Evolutionary conservation across 129 eudicot species (phyloP).

Genomic region (Sambucus nigra): DNA sequence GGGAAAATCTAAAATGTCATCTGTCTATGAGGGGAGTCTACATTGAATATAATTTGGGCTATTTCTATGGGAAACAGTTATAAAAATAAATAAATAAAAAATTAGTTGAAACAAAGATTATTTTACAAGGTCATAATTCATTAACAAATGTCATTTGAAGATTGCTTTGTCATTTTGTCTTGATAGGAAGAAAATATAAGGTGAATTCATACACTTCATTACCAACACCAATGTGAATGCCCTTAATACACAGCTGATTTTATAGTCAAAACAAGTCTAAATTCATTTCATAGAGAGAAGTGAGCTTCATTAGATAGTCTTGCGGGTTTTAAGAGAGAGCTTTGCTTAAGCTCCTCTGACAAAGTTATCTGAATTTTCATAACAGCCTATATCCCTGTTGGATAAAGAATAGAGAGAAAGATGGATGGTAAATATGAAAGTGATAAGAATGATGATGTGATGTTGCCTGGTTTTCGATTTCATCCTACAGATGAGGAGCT

Average conservation of each 20-base stretch:
- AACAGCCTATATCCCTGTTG: neutral
- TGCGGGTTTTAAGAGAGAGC: conserved; percentile 10
- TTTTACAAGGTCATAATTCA: neutral
- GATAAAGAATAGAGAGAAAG: neutral
- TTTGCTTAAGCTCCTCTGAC: conserved; percentile 22
- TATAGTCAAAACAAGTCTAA: too few relatives aligned
- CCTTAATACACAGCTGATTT: too few relatives aligned
- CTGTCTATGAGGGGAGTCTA: neutral
- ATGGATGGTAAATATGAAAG: conserved; percentile 57
- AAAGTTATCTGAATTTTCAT: conserved; percentile 3
- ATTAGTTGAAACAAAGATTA: neutral
- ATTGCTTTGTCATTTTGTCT: conserved; percentile 21
- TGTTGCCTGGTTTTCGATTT: conserved; percentile 87
- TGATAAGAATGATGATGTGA: conserved; percentile 65
- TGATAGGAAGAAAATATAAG: conserved; percentile 7
- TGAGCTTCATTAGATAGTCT: conserved; percentile 14
- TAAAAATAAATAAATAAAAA: neutral
- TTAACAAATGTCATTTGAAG: neutral
- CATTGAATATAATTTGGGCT: neutral
- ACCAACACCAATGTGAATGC: too few relatives aligned
- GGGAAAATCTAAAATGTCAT: neutral
- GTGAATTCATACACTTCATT: too few relatives aligned
- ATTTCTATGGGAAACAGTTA: neutral
- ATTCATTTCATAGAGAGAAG: conserved; percentile 1
- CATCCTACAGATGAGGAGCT: conserved; percentile 97